Evolutionary conservation across 2,329 filamentous ascomycete genomes (phyloP).

Genomic region (Aspergillus sp.): DNA sequence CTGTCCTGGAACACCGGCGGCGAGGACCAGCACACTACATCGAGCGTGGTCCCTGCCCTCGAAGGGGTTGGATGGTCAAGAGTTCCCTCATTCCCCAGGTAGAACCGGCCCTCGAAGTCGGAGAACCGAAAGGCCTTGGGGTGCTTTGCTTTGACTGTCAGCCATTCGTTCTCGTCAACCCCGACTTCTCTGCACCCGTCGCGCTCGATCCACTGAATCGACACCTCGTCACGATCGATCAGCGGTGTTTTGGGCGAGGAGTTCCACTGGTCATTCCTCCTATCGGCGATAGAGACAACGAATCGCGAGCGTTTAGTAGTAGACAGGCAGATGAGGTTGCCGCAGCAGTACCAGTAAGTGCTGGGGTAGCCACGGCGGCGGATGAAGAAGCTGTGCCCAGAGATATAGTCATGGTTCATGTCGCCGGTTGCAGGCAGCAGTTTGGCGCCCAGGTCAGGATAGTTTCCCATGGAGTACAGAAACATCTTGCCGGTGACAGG

Average conservation of each 20-base stretch:
- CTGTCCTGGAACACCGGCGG: not conserved
- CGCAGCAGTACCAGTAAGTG: slow-evolving; percentile 7
- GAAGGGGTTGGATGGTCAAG: not conserved
- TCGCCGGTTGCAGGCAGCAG: not conserved
- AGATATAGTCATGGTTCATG: slow-evolving; percentile 1
- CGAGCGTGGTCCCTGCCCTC: not conserved
- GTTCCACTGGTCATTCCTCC: too few species aligned
- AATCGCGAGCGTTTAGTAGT: slow-evolving; percentile 2
- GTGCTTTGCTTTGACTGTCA: not conserved
- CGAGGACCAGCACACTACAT: slow-evolving; percentile 1
- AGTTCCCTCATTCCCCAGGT: slow-evolving; percentile 1
- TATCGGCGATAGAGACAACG: not conserved
- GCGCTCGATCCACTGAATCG: slow-evolving; percentile 2
- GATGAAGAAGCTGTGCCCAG: slow-evolving; percentile 3
- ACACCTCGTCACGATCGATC: not conserved
- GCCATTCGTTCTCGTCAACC: not conserved
- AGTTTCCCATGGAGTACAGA: not conserved
- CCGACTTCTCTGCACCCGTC: not conserved
- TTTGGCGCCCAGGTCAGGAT: not conserved
- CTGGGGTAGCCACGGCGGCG: slow-evolving; percentile 1
- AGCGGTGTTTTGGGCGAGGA: not conserved
- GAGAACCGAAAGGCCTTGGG: not conserved
- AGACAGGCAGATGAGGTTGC: slow-evolving; percentile 4
- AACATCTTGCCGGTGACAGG: slow-evolving; percentile 1
- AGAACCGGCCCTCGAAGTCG: not conserved